Evolutionary conservation across 2,329 filamentous ascomycete species (phyloP).

Genomic region (Zasmidium citrigriseum): DNA sequence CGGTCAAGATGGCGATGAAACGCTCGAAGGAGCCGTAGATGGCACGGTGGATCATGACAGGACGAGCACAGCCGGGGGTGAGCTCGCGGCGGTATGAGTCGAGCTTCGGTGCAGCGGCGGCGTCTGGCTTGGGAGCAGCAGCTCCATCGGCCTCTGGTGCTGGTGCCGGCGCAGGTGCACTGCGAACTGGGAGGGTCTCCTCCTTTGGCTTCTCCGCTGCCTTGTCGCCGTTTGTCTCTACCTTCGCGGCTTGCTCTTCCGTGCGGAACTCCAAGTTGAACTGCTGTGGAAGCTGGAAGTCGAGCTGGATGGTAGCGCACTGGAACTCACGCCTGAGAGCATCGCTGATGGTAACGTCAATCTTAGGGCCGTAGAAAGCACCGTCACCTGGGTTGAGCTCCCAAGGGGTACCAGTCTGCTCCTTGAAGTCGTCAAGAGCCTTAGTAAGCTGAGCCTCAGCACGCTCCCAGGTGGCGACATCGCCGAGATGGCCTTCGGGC

Average conservation of each 20-base stretch:
- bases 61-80: conserved; percentile 71
- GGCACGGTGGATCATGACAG: conserved; percentile 85
- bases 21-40: conserved; percentile 72
- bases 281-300: conserved; percentile 82
- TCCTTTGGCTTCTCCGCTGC: conserved; percentile 34
- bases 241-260: conserved; percentile 56
- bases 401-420: conserved; percentile 68
- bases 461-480: conserved; percentile 82
- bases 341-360: conserved; percentile 93
- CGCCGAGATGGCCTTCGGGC: conserved; percentile 84
- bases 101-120: conserved; percentile 29
- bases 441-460: conserved; percentile 80
- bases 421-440: conserved; percentile 76
- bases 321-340: conserved; percentile 82
- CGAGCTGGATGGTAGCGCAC: conserved; percentile 91
- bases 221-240: conserved; percentile 27
- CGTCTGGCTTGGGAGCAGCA: conserved; percentile 24
- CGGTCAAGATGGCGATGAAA: conserved; percentile 73
- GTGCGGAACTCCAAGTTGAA: conserved; percentile 88
- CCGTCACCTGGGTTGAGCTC: conserved; percentile 92
- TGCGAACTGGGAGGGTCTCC: conserved; percentile 31
- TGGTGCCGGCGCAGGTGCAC: conserved; percentile 32
- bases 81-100: conserved; percentile 51
- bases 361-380: conserved; percentile 98
- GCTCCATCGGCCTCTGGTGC: conserved; percentile 8